These are phyloP conservation scores for Colletotrichum musae DNA, from an alignment of 2,329 filamentous ascomycete species.

Conservation along the genomic window DNA sequence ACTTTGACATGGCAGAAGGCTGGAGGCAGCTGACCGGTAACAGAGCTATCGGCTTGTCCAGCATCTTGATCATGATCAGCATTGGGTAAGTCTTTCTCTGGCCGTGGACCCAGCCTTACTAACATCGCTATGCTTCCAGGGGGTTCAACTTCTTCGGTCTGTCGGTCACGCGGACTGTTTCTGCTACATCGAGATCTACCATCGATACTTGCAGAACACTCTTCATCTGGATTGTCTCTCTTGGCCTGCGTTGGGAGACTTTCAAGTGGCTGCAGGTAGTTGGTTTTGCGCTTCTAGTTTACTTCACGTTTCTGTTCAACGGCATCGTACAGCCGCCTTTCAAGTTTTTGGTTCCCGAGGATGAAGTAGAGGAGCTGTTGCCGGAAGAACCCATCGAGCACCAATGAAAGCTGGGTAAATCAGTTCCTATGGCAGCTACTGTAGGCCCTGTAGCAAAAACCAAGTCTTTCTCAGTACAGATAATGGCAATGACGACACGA, in stretches of 20 bases:
- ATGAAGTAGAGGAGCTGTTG: constrained; percentile 75
- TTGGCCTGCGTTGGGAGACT: constrained; percentile 94
- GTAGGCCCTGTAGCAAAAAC: too few species aligned
- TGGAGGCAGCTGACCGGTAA: constrained; percentile 85
- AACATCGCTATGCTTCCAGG: constrained; percentile 58
- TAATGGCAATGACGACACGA: too few species aligned
- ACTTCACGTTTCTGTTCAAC: constrained; percentile 97
- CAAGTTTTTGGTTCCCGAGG: constrained; percentile 72
- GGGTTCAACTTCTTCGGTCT: constrained; percentile 99
- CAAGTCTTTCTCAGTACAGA: too few species aligned
- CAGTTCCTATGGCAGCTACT: too few species aligned
- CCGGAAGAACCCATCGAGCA: constrained; percentile 91
- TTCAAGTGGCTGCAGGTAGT: constrained; percentile 97
- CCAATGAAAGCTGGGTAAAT: constrained; percentile 7
- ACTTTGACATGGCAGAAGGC: constrained; percentile 92
- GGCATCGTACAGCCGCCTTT: constrained; percentile 90
- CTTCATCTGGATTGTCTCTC: constrained; percentile 97
- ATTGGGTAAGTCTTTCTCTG: constrained; percentile 78
- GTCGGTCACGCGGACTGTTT: constrained; percentile 90
- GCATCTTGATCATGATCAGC: constrained; percentile 94
- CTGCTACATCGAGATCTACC: constrained; percentile 92
- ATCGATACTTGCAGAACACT: constrained; percentile 98
- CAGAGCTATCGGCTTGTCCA: constrained; percentile 80
- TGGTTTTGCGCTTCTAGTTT: constrained; percentile 91
- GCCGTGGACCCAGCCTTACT: constrained; percentile 33